These are phyloP conservation scores for Saccharomyces mikatae DNA, from an alignment of 805 yeast species.

Conservation along the genomic window DNA sequence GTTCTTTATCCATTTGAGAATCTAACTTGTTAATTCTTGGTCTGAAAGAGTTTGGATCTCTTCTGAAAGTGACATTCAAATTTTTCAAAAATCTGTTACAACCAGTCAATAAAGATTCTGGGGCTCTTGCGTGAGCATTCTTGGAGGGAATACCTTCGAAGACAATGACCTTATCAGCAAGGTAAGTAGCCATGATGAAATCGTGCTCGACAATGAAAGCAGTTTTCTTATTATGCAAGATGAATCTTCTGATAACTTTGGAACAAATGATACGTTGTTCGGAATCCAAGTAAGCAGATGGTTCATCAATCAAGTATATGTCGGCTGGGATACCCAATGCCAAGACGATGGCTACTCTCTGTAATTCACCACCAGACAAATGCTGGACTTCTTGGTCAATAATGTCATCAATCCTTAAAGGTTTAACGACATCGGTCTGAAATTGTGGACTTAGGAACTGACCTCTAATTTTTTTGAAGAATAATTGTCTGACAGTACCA, in stretches of 20 bases:
- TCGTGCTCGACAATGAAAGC: constrained; percentile 99
- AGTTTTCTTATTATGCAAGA: constrained; percentile 92
- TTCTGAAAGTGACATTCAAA: constrained; percentile 95
- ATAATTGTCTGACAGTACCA: constrained; percentile 96
- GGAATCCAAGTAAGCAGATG: constrained; percentile 96
- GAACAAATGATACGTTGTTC: constrained; percentile 99
- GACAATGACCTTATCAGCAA: constrained; percentile 97
- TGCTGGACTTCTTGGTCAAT: constrained; percentile 97
- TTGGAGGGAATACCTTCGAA: constrained; percentile 92
- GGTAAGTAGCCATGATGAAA: constrained; percentile 98
- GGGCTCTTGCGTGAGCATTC: constrained; percentile 75
- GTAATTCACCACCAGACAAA: constrained; percentile 98
- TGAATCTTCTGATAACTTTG: constrained; percentile 93
- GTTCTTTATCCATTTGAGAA: constrained; percentile 99
- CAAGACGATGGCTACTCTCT: constrained; percentile 95
- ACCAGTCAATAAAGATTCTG: constrained; percentile 92
- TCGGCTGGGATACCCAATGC: constrained; percentile 93
- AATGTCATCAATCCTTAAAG: constrained; percentile 84
- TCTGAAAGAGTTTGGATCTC: constrained; percentile 96
- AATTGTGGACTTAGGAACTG: constrained; percentile 93
- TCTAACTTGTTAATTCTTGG: constrained; percentile 97
- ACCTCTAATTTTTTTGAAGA: constrained; percentile 92
- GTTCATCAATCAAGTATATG: constrained; percentile 95
- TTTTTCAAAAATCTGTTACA: constrained; percentile 95
- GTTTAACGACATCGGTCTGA: constrained; percentile 96